These are phyloP conservation scores for Hypericum perforatum DNA, from an alignment of 345 rosid species.

Conservation along the genomic window DNA sequence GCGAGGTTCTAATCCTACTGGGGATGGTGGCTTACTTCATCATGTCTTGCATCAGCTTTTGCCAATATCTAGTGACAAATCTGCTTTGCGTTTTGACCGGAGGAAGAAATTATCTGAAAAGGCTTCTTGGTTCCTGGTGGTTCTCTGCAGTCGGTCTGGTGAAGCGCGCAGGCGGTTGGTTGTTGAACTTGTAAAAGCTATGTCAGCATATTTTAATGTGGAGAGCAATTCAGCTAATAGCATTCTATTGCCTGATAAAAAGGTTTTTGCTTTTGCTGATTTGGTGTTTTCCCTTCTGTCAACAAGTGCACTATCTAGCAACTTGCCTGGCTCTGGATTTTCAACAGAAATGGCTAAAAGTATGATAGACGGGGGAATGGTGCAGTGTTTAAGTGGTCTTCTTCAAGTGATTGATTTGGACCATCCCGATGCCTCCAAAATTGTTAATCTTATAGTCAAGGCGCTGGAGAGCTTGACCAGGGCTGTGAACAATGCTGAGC, in stretches of 20 bases:
- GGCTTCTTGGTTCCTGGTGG: conserved; percentile 86
- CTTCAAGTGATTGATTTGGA: conserved; percentile 85
- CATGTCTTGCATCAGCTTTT: conserved; percentile 76
- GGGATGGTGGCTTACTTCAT: conserved; percentile 57
- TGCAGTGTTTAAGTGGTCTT: conserved; percentile 62
- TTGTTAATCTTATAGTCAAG: conserved; percentile 75
- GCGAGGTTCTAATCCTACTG: conserved; percentile 51
- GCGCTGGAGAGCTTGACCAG: conserved; percentile 80
- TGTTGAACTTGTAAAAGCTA: conserved; percentile 74
- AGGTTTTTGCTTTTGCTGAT: conserved; percentile 63
- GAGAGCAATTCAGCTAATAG: conserved; percentile 53
- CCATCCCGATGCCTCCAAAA: conserved; percentile 91
- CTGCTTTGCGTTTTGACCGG: conserved; percentile 81
- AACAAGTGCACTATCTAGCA: conserved; percentile 73
- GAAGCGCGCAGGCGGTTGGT: conserved; percentile 86
- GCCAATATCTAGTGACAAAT: conserved; percentile 59
- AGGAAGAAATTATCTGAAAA: conserved; percentile 82
- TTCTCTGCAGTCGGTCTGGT: conserved; percentile 76
- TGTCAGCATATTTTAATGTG: conserved; percentile 51
- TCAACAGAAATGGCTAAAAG: conserved; percentile 89
- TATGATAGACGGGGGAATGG: conserved; percentile 92
- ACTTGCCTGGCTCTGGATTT: conserved; percentile 73
- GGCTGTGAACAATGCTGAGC: conserved; percentile 88
- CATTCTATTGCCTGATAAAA: conserved; percentile 63
- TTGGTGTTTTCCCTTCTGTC: conserved; percentile 73